Base-by-base conservation (phyloP, 106 monocot genomes). In the Dioscorea alata region DNA sequence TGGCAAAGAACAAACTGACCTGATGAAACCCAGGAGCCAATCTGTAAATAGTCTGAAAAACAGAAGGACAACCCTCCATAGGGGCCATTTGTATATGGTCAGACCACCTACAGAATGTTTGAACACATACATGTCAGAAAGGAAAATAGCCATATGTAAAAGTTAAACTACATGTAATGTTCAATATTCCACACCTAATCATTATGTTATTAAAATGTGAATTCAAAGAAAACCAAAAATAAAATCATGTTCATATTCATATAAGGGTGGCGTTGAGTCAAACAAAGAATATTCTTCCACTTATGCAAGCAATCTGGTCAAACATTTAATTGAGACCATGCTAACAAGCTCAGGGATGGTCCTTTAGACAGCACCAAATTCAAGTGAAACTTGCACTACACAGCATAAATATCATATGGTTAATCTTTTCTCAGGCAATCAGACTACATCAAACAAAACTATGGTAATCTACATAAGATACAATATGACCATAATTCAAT, bases 1-100 rank as follows among this genome's bases (percentile, higher is more conserved):
- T 42, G 42, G 42, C 20, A 22, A 73, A 48, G 54, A 6, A 15
- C 35, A 6, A 25, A 66, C 49, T 62, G 49, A 93, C 96, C 86
- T 92, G 82, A 83, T 97, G 84, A 62, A 80, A 60, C 13, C 96
- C 96, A 49, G 92, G 96, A 13, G 78, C 53, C 68, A 97, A 71
- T 50, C 70, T 87, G 74, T 79, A 85, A 63, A 92, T 69, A 58
- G 76, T 89, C 68, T 97, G 92, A 72, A 92, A 97, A 6, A 87
- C 85, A 64, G 84, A 75, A 57, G 96, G 89, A 20, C 89, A 86
- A 59, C 82, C 89, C 73, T 92, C 96, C 16, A 97, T 73, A 28
- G 92, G 92, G 48, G 89, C 80, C 96, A 97, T 97, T 15, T 72
- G 84, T 64, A 97, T 73, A 76, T 76, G 84, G 54, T 92, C 92